Percentiles rank a stretch among this genome's conserved stretches.
These are phyloP conservation scores for Melastoma candidum DNA, from an alignment of 441 rosid genomes.

Conservation along the genomic window DNA sequence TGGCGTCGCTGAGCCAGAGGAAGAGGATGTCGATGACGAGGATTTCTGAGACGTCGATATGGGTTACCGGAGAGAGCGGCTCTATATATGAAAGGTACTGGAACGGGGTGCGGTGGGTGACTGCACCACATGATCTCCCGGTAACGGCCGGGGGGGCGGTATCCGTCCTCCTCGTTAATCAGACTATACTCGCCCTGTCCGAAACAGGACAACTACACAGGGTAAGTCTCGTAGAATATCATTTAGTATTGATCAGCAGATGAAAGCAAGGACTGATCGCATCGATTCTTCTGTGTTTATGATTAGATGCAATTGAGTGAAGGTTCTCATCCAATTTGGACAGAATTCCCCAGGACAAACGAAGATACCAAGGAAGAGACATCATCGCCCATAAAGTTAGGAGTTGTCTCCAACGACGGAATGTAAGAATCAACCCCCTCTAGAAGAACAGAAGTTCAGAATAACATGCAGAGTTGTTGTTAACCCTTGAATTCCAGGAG, in stretches of 20 bases:
- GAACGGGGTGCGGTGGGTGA: slow-evolving; percentile 73
- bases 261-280: slow-evolving; percentile 1
- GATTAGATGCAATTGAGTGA: slow-evolving; percentile 46
- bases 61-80: slow-evolving; percentile 70
- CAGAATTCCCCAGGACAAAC: slow-evolving; percentile 24
- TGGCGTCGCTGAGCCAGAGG: slow-evolving; percentile 31
- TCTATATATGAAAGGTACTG: slow-evolving; percentile 63
- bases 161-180: slow-evolving; percentile 43
- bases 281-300: slow-evolving; percentile 2
- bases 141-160: slow-evolving; percentile 34
- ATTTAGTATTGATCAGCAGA: background rate
- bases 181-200: slow-evolving; percentile 52
- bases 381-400: slow-evolving; percentile 37
- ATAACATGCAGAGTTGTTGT: slow-evolving; percentile 8
- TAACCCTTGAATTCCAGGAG: slow-evolving; percentile 26
- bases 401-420: slow-evolving; percentile 42
- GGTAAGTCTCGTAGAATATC: slow-evolving; percentile 21
- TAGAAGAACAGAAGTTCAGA: background rate
- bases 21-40: slow-evolving; percentile 51
- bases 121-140: slow-evolving; percentile 58
- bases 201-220: slow-evolving; percentile 49
- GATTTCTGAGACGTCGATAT: slow-evolving; percentile 56
- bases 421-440: slow-evolving; percentile 27
- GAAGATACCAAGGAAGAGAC: slow-evolving; percentile 29
- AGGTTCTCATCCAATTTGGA: slow-evolving; percentile 49